Evolutionary conservation across 2,329 filamentous ascomycete genomes (phyloP).

Genomic region (Monilinia aucupariae): DNA sequence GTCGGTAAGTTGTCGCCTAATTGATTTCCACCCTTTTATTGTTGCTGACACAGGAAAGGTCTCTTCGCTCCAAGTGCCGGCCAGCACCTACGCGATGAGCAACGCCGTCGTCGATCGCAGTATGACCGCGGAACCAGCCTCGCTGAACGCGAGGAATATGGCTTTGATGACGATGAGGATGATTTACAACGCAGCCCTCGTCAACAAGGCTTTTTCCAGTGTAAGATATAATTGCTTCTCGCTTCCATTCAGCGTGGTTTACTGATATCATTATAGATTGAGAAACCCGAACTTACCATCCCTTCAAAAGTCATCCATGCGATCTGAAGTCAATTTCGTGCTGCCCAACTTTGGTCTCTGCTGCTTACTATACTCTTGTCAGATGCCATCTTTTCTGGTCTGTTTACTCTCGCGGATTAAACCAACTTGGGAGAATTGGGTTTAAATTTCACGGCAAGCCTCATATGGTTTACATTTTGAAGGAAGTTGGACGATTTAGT

Average conservation of each 20-base stretch:
- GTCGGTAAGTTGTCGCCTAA: constrained; percentile 55
- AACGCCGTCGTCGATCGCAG: constrained; percentile 65
- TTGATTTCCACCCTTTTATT: not conserved
- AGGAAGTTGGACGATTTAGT: constrained; percentile 21
- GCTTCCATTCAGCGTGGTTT: too few species aligned
- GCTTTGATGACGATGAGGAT: constrained; percentile 22
- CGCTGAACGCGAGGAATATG: constrained; percentile 42
- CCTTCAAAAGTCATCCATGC: constrained; percentile 9
- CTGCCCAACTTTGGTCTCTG: constrained; percentile 2
- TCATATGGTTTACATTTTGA: constrained; percentile 19
- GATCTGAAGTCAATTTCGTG: constrained; percentile 13
- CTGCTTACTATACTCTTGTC: constrained; percentile 2
- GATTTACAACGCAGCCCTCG: constrained; percentile 14
- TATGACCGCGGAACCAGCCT: constrained; percentile 77
- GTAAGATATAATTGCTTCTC: constrained; percentile 15
- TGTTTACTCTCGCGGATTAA: constrained; percentile 9
- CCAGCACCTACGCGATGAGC: constrained; percentile 67
- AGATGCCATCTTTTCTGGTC: constrained; percentile 15
- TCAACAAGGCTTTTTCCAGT: constrained; percentile 20
- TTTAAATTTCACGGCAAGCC: constrained; percentile 15
- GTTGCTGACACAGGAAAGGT: constrained; percentile 43
- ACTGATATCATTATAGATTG: constrained; percentile 5
- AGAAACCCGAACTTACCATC: not conserved
- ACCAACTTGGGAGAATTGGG: constrained; percentile 11
- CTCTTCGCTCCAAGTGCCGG: constrained; percentile 76